A percentile compares a stretch with the other conserved stretches of the same genome.
Conservation (phyloP, 2,329 filamentous ascomycete genomes). For the Hypomyces perniciosus region DNA sequence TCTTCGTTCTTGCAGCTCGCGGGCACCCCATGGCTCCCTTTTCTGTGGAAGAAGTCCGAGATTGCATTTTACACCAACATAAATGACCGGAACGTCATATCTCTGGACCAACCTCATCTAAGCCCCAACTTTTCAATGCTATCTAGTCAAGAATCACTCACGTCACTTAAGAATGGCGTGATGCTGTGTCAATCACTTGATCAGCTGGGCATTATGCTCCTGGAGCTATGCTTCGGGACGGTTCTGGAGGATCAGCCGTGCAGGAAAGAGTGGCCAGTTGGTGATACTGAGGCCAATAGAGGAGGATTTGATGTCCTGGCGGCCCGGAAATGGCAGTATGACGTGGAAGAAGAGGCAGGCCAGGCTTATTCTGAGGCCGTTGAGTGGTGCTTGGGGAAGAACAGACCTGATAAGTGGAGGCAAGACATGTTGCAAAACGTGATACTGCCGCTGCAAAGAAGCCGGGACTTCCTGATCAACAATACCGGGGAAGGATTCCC, state of each 20-base stretch:
- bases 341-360: constrained; percentile 6
- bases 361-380: constrained; percentile 8
- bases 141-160: no score
- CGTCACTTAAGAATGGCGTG: neutral
- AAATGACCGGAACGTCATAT: neutral
- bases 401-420: constrained; percentile 7
- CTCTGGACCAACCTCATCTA: constrained; percentile 1
- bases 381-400: constrained; percentile 8
- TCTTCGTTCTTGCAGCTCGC: constrained; percentile 24
- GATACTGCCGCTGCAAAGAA: neutral
- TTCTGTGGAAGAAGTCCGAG: constrained; percentile 13
- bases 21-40: constrained; percentile 19
- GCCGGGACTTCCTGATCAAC: neutral
- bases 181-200: neutral
- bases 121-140: neutral
- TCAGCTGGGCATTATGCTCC: neutral
- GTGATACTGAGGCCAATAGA: neutral
- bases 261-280: neutral
- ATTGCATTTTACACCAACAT: constrained; percentile 11
- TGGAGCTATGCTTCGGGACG: constrained; percentile 1
- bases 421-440: constrained; percentile 7
- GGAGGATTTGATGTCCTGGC: constrained; percentile 2
- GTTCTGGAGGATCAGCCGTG: neutral
- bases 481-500: no score
- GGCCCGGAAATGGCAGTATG: constrained; percentile 6